A percentile compares a stretch with the other conserved stretches of the same genome.
These are phyloP conservation scores for Beta corolliflora DNA, from an alignment of 179 eudicot genomes.

Conservation along the genomic window DNA sequence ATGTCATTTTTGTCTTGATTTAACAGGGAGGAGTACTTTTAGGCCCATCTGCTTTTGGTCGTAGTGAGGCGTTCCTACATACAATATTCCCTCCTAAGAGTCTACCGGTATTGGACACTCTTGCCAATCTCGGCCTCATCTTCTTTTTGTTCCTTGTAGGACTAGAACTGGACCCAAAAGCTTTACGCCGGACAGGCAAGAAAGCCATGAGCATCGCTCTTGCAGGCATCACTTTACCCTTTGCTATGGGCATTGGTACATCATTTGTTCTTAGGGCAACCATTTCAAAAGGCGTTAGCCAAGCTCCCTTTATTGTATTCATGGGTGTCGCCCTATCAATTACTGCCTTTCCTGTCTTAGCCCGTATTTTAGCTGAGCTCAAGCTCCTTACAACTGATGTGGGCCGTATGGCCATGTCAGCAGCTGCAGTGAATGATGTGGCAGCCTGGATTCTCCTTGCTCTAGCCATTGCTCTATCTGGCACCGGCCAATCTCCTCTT, in stretches of 20 bases:
- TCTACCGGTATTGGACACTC: conserved; percentile 51
- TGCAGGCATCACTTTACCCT: conserved; percentile 51
- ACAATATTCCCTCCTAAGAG: conserved; percentile 54
- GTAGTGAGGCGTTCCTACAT: conserved; percentile 38
- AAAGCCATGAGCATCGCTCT: conserved; percentile 50
- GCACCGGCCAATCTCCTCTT: conserved; percentile 57
- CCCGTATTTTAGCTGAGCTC: conserved; percentile 86
- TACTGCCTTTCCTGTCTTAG: conserved; percentile 82
- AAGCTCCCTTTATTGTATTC: conserved; percentile 71
- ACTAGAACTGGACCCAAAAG: conserved; percentile 47
- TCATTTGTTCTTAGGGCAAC: conserved; percentile 50
- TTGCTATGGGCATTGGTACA: conserved; percentile 51
- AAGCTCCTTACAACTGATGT: conserved; percentile 86
- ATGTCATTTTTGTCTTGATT: not conserved
- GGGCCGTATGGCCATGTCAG: conserved; percentile 94
- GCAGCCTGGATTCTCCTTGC: conserved; percentile 97
- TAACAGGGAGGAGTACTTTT: conserved; percentile 70
- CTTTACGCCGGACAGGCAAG: conserved; percentile 45
- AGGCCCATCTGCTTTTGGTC: conserved; percentile 61
- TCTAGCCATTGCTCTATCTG: conserved; percentile 79
- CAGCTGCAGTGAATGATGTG: conserved; percentile 90
- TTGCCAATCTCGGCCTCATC: conserved; percentile 55
- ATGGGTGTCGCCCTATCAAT: conserved; percentile 91
- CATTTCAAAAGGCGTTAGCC: conserved; percentile 54
- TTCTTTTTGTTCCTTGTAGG: conserved; percentile 58